phyloP scores from a whole-genome alignment of 495 filamentous ascomycete genomes.

The Aspergillus panamensis region DNA sequence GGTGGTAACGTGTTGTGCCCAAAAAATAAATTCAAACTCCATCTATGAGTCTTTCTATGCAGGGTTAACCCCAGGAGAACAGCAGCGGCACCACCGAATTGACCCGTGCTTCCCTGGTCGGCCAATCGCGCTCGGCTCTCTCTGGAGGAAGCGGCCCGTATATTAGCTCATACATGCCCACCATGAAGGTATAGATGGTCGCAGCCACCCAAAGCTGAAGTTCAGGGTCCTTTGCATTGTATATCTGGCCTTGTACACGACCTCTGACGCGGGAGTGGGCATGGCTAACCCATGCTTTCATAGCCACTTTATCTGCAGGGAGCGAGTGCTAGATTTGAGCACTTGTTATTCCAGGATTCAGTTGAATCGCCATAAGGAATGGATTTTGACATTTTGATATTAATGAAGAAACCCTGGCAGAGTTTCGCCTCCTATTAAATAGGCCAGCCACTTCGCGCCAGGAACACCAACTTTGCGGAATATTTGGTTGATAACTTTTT shows the following conservation, averaged over 20 bases:
- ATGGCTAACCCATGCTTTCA: slow-evolving; percentile 7
- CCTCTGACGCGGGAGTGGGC: slow-evolving; percentile 7
- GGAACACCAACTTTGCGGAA: not conserved
- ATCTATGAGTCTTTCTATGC: too few species aligned
- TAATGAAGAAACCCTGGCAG: not conserved
- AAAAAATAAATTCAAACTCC: too few species aligned
- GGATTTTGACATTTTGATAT: too few species aligned
- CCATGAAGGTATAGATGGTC: slow-evolving; percentile 17
- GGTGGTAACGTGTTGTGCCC: too few species aligned
- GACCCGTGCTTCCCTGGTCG: too few species aligned
- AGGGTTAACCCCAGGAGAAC: too few species aligned
- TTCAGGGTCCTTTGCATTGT: slow-evolving; percentile 22
- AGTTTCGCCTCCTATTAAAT: not conserved
- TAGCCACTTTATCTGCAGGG: slow-evolving; percentile 1
- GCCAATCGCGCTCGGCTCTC: slow-evolving; percentile 11
- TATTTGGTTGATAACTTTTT: too few species aligned
- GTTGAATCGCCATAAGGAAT: too few species aligned
- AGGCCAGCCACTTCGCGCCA: not conserved
- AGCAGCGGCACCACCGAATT: too few species aligned
- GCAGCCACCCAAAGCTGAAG: slow-evolving; percentile 27
- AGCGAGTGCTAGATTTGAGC: too few species aligned
- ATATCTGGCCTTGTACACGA: not conserved
- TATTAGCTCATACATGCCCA: slow-evolving; percentile 14
- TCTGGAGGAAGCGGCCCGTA: slow-evolving; percentile 9
- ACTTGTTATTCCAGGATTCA: too few species aligned